A percentile compares a stretch with the other conserved stretches of the same genome.
phyloP scores from a whole-genome alignment of 1,284 basidiomycete species.

The Apiotrichum gracile region DNA sequence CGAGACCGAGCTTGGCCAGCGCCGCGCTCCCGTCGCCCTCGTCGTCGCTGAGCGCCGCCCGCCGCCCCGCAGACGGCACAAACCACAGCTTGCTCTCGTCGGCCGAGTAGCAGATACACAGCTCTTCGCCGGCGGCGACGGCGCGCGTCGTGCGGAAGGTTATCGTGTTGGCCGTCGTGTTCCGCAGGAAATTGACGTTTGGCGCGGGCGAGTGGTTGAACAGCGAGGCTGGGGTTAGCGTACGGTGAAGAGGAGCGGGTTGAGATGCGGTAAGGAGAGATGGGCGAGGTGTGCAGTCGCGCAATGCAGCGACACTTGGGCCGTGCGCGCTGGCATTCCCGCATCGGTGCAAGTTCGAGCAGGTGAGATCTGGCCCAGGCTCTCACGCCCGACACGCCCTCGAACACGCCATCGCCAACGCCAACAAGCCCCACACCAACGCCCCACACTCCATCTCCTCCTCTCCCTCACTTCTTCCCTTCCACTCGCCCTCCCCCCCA shows the following conservation, averaged over 20 bases:
- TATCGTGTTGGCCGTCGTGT: constrained; percentile 26
- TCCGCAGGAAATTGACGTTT: constrained; percentile 45
- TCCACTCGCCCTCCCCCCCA: not conserved
- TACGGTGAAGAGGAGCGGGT: not conserved
- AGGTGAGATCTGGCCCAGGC: no score
- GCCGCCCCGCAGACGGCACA: constrained; percentile 15
- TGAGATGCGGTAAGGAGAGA: no score
- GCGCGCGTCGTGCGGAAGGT: constrained; percentile 30
- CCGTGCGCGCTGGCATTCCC: no score
- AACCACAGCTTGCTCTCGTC: constrained; percentile 47
- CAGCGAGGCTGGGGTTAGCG: constrained; percentile 33
- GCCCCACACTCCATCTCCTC: not conserved
- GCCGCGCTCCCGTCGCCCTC: constrained; percentile 10
- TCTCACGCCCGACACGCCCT: no score
- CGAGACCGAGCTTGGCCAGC: constrained; percentile 2
- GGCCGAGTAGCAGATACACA: constrained; percentile 44
- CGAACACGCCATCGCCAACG: no score
- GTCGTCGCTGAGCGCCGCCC: constrained; percentile 1
- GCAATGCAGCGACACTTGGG: no score
- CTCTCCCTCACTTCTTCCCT: not conserved
- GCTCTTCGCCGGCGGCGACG: constrained; percentile 35
- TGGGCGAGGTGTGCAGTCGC: no score
- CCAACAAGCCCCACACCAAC: no score
- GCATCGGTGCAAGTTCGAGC: no score
- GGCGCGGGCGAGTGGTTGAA: constrained; percentile 48